Conservation (phyloP, 2,329 filamentous ascomycete species). For the Elsinoe fawcettii region DNA sequence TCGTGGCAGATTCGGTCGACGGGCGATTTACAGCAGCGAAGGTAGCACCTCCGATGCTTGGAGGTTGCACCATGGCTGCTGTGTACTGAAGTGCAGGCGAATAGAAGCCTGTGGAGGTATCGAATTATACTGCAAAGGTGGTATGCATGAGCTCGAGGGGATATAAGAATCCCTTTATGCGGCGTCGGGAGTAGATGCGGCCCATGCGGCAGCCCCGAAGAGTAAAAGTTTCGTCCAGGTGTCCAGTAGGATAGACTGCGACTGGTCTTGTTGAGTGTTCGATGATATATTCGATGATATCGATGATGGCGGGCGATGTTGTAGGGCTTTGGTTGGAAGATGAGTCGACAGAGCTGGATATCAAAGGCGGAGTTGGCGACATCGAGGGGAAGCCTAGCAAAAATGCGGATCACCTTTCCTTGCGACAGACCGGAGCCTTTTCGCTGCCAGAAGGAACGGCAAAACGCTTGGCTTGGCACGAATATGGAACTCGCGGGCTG, state of each 20-base stretch:
- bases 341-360: constrained; percentile 5
- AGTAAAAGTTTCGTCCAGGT: not conserved
- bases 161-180: constrained; percentile 13
- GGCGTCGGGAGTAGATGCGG: not conserved
- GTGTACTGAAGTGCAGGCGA: not conserved
- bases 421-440: not conserved
- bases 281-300: not conserved
- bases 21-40: constrained; percentile 16
- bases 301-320: not conserved
- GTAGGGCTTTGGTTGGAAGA: not conserved
- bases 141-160: not conserved
- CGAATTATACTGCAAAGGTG: not conserved
- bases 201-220: constrained; percentile 9
- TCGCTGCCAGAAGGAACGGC: constrained; percentile 2
- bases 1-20: constrained; percentile 9
- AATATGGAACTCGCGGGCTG: not conserved
- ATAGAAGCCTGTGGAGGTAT: not conserved
- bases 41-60: constrained; percentile 11
- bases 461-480: not conserved
- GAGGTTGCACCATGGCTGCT: constrained; percentile 11
- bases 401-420: not conserved
- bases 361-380: constrained; percentile 8
- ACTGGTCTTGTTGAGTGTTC: not conserved
- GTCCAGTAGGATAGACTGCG: not conserved
- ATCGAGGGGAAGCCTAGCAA: constrained; percentile 2